These are phyloP conservation scores for Taxillus chinensis DNA, from an alignment of 164 flowering plant genomes.

Conservation along the genomic window DNA sequence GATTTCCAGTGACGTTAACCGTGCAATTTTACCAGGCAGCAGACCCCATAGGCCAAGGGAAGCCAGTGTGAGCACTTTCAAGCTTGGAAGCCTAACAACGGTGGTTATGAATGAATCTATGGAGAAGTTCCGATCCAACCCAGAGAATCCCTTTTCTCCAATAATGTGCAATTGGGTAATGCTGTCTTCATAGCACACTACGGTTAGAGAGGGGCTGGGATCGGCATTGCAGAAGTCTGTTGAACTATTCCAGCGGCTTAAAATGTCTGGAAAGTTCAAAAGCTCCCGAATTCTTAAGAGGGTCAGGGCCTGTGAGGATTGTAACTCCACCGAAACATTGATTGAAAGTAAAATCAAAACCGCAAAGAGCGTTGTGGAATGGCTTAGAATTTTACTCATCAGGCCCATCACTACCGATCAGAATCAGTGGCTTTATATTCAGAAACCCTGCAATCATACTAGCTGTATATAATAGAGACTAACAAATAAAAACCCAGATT, in stretches of 20 bases:
- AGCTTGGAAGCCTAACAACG: constrained; percentile 53
- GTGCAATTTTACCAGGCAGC: constrained; percentile 50
- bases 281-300: constrained; percentile 53
- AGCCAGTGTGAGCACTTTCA: constrained; percentile 80
- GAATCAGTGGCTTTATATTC: neutral
- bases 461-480: neutral
- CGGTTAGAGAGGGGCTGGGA: constrained; percentile 41
- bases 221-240: constrained; percentile 77
- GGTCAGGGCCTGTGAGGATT: constrained; percentile 56
- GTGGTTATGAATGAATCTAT: constrained; percentile 57
- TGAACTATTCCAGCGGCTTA: constrained; percentile 53
- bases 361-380: constrained; percentile 15
- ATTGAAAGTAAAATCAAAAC: constrained; percentile 17
- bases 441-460: neutral
- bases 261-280: constrained; percentile 45
- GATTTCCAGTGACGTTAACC: constrained; percentile 67
- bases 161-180: constrained; percentile 74
- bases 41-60: constrained; percentile 93
- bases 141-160: constrained; percentile 38
- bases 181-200: constrained; percentile 77
- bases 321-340: constrained; percentile 37
- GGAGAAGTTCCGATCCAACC: constrained; percentile 59
- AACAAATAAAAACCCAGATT: neutral
- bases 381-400: constrained; percentile 15
- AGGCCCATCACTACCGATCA: constrained; percentile 15